phyloP scores from a whole-genome alignment of 2,329 filamentous ascomycete genomes.

The Exophiala oligosperma region DNA sequence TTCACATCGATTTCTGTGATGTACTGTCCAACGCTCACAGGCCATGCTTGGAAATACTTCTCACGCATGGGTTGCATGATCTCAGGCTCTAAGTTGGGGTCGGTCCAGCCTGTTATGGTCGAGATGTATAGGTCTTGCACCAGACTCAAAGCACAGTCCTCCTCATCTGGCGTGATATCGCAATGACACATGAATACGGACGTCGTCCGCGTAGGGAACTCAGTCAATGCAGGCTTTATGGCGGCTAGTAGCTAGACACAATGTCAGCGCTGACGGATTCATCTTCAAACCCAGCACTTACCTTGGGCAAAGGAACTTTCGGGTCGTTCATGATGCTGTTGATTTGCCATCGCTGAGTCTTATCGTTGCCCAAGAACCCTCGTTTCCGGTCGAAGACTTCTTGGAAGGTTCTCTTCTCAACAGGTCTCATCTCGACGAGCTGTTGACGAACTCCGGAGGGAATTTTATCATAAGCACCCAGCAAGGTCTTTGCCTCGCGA shows the following conservation, averaged over 20 bases:
- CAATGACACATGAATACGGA: constrained; percentile 3
- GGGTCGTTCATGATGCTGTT: constrained; percentile 3
- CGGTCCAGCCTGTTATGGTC: constrained; percentile 7
- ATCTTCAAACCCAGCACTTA: neutral
- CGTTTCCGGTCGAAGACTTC: neutral
- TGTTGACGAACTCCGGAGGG: neutral
- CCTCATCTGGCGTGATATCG: constrained; percentile 4
- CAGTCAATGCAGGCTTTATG: neutral
- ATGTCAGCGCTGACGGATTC: neutral
- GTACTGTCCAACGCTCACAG: constrained; percentile 2
- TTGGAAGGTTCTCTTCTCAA: neutral
- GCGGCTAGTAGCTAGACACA: neutral
- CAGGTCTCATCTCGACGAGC: neutral
- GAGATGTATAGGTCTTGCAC: constrained; percentile 2
- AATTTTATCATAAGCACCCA: neutral
- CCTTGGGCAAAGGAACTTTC: neutral
- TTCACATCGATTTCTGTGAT: constrained; percentile 4
- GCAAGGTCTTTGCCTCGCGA: too few relatives aligned
- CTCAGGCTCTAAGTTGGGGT: constrained; percentile 3
- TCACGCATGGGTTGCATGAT: constrained; percentile 4
- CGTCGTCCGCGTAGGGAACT: constrained; percentile 3
- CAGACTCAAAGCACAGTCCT: neutral
- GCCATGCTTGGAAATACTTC: neutral
- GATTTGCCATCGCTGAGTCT: neutral
- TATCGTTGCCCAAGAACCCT: constrained; percentile 4